Conservation (phyloP, 2,329 filamentous ascomycete genomes). For the Magnaporthiopsis incrustans region DNA sequence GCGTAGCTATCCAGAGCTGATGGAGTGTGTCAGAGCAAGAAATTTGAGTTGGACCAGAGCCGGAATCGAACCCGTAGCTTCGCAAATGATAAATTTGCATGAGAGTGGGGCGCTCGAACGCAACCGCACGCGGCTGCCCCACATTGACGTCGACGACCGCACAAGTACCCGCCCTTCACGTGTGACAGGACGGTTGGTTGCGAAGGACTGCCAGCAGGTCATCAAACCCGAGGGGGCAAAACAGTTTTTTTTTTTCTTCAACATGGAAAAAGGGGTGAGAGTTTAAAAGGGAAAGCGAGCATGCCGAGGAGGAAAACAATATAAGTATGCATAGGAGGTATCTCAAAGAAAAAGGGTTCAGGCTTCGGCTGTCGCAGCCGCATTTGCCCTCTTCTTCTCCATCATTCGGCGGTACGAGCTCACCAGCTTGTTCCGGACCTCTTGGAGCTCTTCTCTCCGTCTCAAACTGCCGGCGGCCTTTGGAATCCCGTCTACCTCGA, state of each 20-base stretch:
- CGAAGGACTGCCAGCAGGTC: too few species aligned
- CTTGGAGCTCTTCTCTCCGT: constrained; percentile 64
- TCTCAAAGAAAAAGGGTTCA: neutral
- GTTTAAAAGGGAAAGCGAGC: too few species aligned
- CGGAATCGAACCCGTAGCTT: neutral
- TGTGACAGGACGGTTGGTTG: neutral
- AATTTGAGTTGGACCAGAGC: neutral
- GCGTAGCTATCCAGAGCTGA: neutral
- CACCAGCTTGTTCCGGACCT: constrained; percentile 61
- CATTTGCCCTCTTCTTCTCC: constrained; percentile 36
- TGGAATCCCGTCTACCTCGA: constrained; percentile 62
- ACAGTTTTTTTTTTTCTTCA: too few species aligned
- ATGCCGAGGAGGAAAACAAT: too few species aligned
- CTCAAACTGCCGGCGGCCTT: constrained; percentile 62
- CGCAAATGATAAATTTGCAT: neutral
- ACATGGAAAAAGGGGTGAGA: too few species aligned
- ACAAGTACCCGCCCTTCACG: neutral
- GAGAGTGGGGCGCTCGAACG: neutral
- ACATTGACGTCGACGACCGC: neutral
- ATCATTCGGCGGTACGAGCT: constrained; percentile 67
- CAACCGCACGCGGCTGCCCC: neutral
- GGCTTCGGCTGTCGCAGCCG: neutral
- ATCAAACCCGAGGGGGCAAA: too few species aligned
- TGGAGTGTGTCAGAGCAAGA: neutral
- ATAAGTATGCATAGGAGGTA: neutral